Evolutionary conservation across 495 filamentous ascomycete genomes (phyloP).

Genomic region (Xylaria acuta): DNA sequence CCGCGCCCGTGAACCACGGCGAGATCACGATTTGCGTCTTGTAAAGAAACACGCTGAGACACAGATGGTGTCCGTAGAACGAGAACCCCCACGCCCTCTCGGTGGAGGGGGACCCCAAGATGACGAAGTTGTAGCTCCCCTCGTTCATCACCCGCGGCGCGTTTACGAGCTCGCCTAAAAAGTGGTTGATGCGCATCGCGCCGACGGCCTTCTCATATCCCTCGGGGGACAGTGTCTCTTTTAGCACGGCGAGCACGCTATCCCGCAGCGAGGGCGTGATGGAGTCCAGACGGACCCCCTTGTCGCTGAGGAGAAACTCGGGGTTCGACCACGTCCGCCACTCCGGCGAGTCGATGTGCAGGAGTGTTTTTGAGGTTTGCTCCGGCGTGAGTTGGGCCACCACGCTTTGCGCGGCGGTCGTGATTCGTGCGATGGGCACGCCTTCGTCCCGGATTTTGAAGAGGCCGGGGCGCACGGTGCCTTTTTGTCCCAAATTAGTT

Average conservation of each 20-base stretch:
- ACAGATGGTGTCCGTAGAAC: slow-evolving; percentile 80
- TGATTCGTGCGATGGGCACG: slow-evolving; percentile 62
- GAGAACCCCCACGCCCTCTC: slow-evolving; percentile 70
- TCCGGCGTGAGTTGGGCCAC: slow-evolving; percentile 51
- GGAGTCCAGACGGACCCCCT: slow-evolving; percentile 72
- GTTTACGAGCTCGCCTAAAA: slow-evolving; percentile 71
- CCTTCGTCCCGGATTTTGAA: slow-evolving; percentile 68
- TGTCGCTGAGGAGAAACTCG: slow-evolving; percentile 67
- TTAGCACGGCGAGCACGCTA: slow-evolving; percentile 60
- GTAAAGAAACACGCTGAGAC: slow-evolving; percentile 69
- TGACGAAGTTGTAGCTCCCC: slow-evolving; percentile 73
- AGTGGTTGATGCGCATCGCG: slow-evolving; percentile 79
- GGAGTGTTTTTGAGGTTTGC: slow-evolving; percentile 55
- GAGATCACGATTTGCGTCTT: slow-evolving; percentile 65
- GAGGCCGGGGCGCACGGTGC: slow-evolving; percentile 59
- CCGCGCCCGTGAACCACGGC: slow-evolving; percentile 78
- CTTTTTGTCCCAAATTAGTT: too few relatives aligned
- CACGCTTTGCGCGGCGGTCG: slow-evolving; percentile 53
- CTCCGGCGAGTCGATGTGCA: slow-evolving; percentile 72
- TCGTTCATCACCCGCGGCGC: slow-evolving; percentile 71
- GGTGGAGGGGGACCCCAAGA: slow-evolving; percentile 65
- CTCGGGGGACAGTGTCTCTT: slow-evolving; percentile 65
- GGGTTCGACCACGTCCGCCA: slow-evolving; percentile 81
- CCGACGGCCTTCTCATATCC: slow-evolving; percentile 73
- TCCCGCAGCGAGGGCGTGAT: slow-evolving; percentile 48